Conservation (phyloP, 2,329 filamentous ascomycete species). For the Incumbomyces delicatus region DNA sequence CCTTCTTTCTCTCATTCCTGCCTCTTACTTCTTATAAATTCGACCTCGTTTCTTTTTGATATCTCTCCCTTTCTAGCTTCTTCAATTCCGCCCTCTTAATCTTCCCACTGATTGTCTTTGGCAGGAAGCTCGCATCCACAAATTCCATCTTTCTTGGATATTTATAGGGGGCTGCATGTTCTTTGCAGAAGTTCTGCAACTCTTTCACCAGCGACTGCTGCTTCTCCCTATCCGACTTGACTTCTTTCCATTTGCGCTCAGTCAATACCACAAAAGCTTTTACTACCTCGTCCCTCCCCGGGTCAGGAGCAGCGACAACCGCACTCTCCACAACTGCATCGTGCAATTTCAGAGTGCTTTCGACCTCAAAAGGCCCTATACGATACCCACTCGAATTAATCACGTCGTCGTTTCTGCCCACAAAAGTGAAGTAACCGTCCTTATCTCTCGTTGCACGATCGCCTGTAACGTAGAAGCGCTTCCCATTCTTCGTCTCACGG, state of each 20-base stretch:
- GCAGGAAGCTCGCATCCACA: conserved; percentile 28
- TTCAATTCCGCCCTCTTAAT: conserved; percentile 30
- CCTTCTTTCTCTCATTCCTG: too few relatives aligned
- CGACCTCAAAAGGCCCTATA: conserved; percentile 33
- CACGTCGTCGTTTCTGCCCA: conserved; percentile 29
- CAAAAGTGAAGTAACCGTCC: conserved; percentile 30
- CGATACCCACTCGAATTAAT: conserved; percentile 34
- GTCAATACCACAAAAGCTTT: conserved; percentile 33
- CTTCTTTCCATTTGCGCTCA: conserved; percentile 2
- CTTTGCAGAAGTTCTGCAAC: conserved; percentile 33
- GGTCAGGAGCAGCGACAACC: conserved; percentile 31
- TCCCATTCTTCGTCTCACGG: conserved; percentile 10
- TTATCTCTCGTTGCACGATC: conserved; percentile 26
- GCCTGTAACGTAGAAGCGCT: conserved; percentile 30
- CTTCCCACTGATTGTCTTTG: conserved; percentile 33
- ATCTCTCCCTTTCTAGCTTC: conserved; percentile 27
- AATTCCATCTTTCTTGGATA: conserved; percentile 33
- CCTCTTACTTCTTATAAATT: conserved; percentile 12
- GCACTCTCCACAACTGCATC: conserved; percentile 31
- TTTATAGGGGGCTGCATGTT: conserved; percentile 33
- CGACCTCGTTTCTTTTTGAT: conserved; percentile 6
- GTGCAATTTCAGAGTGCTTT: conserved; percentile 33
- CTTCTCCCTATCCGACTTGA: conserved; percentile 3
- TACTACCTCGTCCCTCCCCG: conserved; percentile 30
- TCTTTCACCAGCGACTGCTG: conserved; percentile 24